Evolutionary conservation across 2,329 filamentous ascomycete species (phyloP).

Genomic region (Phoma sp.): DNA sequence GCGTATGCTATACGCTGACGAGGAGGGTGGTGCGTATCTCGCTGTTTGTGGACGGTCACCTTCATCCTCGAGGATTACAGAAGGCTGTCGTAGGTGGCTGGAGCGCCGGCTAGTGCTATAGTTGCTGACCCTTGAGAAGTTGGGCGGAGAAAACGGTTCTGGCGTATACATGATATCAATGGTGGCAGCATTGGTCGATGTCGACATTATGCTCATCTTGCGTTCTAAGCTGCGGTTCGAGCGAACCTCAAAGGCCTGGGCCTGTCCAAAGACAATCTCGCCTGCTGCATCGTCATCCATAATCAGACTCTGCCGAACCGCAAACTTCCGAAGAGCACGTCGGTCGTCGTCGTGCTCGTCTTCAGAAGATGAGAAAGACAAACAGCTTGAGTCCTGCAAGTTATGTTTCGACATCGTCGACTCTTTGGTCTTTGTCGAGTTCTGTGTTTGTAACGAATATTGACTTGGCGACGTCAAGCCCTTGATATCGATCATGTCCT

Average conservation of each 20-base stretch:
- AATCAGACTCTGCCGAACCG: slow-evolving; percentile 44
- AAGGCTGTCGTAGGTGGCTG: slow-evolving; percentile 46
- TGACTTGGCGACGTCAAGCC: slow-evolving; percentile 40
- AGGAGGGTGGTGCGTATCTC: slow-evolving; percentile 25
- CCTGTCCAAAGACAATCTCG: slow-evolving; percentile 46
- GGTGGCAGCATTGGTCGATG: slow-evolving; percentile 45
- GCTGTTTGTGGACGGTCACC: slow-evolving; percentile 40
- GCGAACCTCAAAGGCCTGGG: slow-evolving; percentile 45
- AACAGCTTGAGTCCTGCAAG: slow-evolving; percentile 46
- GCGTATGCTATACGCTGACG: slow-evolving; percentile 35
- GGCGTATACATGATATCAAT: slow-evolving; percentile 50
- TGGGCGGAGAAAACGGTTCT: slow-evolving; percentile 33
- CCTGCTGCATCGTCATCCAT: slow-evolving; percentile 39
- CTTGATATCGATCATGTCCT: slow-evolving; percentile 29
- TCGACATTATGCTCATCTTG: slow-evolving; percentile 42
- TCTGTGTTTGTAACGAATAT: slow-evolving; percentile 35
- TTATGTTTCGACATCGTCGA: slow-evolving; percentile 42
- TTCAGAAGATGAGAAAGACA: slow-evolving; percentile 50
- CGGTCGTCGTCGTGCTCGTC: slow-evolving; percentile 39
- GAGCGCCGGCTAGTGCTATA: slow-evolving; percentile 32
- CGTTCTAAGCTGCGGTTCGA: slow-evolving; percentile 36
- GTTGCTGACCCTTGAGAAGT: slow-evolving; percentile 24
- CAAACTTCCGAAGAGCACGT: slow-evolving; percentile 16
- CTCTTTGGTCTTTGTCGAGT: slow-evolving; percentile 42
- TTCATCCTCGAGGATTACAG: slow-evolving; percentile 45